Evolutionary conservation across 768 basidiomycete species (phyloP).

Genomic region (Phanerochaete sordida): DNA sequence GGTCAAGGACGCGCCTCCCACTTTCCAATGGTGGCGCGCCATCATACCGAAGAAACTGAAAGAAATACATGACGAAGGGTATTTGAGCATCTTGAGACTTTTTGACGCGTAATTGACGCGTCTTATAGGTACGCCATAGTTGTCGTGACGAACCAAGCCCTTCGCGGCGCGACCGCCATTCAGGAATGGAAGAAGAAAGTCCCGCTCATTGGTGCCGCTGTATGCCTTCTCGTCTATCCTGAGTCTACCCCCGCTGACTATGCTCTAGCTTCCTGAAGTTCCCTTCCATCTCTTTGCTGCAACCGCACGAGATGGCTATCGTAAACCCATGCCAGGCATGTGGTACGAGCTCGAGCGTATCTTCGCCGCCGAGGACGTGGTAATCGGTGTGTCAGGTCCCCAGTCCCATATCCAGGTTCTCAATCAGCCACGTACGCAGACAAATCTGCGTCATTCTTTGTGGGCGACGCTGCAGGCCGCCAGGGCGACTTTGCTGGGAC

Average conservation of each 20-base stretch:
- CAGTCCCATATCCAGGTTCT: neutral
- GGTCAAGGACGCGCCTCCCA: constrained; percentile 36
- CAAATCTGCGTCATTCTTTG: constrained; percentile 62
- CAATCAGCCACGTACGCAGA: constrained; percentile 42
- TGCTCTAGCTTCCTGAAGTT: constrained; percentile 56
- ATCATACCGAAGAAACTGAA: constrained; percentile 61
- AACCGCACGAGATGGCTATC: constrained; percentile 63
- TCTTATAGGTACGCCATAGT: constrained; percentile 60
- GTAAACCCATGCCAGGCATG: constrained; percentile 90
- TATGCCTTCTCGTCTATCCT: constrained; percentile 28
- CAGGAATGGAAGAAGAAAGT: constrained; percentile 79
- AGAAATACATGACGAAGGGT: constrained; percentile 51
- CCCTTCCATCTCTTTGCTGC: constrained; percentile 83
- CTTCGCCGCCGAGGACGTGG: constrained; percentile 51
- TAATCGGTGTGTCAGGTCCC: constrained; percentile 51
- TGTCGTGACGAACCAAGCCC: constrained; percentile 77
- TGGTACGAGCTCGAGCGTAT: constrained; percentile 70
- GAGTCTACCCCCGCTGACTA: neutral
- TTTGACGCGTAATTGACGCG: neutral
- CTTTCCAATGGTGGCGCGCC: constrained; percentile 76
- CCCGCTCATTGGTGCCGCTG: constrained; percentile 57
- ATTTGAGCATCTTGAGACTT: neutral
- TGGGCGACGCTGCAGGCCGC: constrained; percentile 90
- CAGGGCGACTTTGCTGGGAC: constrained; percentile 72
- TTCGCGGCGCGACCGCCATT: constrained; percentile 40